These are phyloP conservation scores for Didymella exigua DNA, from an alignment of 2,329 filamentous ascomycete species.

Conservation along the genomic window DNA sequence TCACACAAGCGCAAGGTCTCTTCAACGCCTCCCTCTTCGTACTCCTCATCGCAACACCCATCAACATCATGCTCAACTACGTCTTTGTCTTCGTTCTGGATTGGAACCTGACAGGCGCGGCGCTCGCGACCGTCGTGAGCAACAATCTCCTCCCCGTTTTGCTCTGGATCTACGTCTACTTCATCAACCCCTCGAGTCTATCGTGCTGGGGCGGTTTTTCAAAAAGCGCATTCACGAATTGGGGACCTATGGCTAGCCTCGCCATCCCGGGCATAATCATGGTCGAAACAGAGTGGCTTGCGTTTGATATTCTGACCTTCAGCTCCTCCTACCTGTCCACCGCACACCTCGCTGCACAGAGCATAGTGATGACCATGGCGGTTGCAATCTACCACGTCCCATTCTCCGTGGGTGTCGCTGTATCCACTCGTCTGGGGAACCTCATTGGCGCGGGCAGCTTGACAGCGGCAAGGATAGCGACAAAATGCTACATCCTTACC, in stretches of 20 bases:
- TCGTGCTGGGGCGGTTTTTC: constrained; percentile 76
- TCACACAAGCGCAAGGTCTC: constrained; percentile 61
- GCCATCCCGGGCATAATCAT: constrained; percentile 89
- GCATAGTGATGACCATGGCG: constrained; percentile 43
- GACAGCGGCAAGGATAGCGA: constrained; percentile 41
- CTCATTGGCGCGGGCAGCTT: constrained; percentile 48
- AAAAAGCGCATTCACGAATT: constrained; percentile 70
- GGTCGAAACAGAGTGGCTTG: constrained; percentile 71
- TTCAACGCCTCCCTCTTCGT: constrained; percentile 58
- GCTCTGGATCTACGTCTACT: constrained; percentile 55
- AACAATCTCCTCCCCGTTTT: constrained; percentile 57
- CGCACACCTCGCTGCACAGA: constrained; percentile 81
- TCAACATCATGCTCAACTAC: constrained; percentile 59
- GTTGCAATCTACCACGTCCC: constrained; percentile 50
- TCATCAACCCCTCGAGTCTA: constrained; percentile 47
- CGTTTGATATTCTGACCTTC: constrained; percentile 63
- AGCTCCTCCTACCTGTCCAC: constrained; percentile 79
- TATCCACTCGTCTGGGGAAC: constrained; percentile 48
- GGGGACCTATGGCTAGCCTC: constrained; percentile 85
- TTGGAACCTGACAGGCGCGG: constrained; percentile 59
- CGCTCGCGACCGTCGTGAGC: constrained; percentile 56
- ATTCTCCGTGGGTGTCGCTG: constrained; percentile 49
- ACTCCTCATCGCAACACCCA: constrained; percentile 55
- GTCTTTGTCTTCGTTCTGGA: constrained; percentile 50
- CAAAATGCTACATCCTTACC: constrained; percentile 39